These are phyloP conservation scores for Rachicladosporium sp. DNA, from an alignment of 2,329 filamentous ascomycete genomes.

Conservation along the genomic window DNA sequence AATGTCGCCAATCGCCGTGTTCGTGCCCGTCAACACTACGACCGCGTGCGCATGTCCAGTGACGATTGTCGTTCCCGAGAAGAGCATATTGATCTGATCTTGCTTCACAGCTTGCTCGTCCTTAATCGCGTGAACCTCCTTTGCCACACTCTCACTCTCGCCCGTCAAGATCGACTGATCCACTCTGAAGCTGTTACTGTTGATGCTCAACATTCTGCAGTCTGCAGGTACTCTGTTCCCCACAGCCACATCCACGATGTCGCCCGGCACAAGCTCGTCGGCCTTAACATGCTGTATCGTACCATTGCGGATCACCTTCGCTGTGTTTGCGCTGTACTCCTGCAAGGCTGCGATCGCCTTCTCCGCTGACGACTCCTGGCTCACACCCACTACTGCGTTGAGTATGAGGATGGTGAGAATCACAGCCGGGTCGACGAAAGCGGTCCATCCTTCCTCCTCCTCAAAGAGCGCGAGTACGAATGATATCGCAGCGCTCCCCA, in stretches of 20 bases:
- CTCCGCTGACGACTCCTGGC: constrained; percentile 95
- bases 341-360: constrained; percentile 96
- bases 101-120: constrained; percentile 87
- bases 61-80: constrained; percentile 95
- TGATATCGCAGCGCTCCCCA: constrained; percentile 84
- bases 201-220: constrained; percentile 76
- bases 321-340: constrained; percentile 97
- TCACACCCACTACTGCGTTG: constrained; percentile 93
- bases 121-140: constrained; percentile 57
- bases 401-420: constrained; percentile 94
- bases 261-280: constrained; percentile 92
- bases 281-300: constrained; percentile 74
- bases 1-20: constrained; percentile 94
- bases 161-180: constrained; percentile 96
- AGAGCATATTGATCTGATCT: constrained; percentile 95
- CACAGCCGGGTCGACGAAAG: constrained; percentile 91
- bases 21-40: constrained; percentile 78
- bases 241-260: constrained; percentile 76
- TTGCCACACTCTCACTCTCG: constrained; percentile 92
- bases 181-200: constrained; percentile 94
- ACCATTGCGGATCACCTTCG: constrained; percentile 81
- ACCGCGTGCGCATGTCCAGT: constrained; percentile 85
- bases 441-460: constrained; percentile 85
- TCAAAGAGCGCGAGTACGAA: constrained; percentile 90
- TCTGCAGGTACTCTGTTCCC: constrained; percentile 92